phyloP scores from a whole-genome alignment of 768 basidiomycete genomes.

The Sarcodon aspratus region DNA sequence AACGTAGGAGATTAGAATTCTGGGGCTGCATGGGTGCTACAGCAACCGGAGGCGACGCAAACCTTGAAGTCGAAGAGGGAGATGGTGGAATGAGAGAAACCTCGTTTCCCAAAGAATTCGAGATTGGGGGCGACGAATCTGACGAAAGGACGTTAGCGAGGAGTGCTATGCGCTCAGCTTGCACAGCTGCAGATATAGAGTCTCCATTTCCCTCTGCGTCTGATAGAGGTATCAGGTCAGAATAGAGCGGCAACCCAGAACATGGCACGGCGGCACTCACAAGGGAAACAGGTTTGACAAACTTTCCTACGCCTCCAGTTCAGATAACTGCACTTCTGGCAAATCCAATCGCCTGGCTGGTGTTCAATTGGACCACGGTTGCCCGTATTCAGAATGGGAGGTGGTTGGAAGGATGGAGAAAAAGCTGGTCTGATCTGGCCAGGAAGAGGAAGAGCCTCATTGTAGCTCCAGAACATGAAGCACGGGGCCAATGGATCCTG shows the following conservation, averaged over 20 bases:
- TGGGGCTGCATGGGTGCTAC: too few relatives aligned
- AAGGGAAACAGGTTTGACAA: constrained; percentile 82
- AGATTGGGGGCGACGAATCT: constrained; percentile 20
- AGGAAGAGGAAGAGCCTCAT: constrained; percentile 72
- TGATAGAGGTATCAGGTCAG: constrained; percentile 16
- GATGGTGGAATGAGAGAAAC: background rate
- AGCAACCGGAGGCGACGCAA: too few relatives aligned
- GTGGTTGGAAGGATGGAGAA: constrained; percentile 49
- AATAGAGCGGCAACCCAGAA: background rate
- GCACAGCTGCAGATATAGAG: constrained; percentile 75
- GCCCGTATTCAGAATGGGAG: constrained; percentile 82
- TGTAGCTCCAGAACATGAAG: constrained; percentile 88
- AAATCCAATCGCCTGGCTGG: constrained; percentile 50
- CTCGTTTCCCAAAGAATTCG: background rate
- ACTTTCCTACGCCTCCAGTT: constrained; percentile 86
- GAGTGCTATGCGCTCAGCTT: constrained; percentile 74
- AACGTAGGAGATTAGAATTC: too few relatives aligned
- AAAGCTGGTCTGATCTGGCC: constrained; percentile 58
- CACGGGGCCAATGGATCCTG: constrained; percentile 61
- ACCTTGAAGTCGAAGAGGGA: background rate
- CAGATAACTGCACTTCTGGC: constrained; percentile 74
- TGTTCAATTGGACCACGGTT: constrained; percentile 84
- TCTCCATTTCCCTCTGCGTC: constrained; percentile 86
- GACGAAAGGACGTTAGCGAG: constrained; percentile 63
- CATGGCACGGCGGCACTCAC: constrained; percentile 22